phyloP scores from a whole-genome alignment of 257 asterid genomes.

The Capsicum baccatum region DNA sequence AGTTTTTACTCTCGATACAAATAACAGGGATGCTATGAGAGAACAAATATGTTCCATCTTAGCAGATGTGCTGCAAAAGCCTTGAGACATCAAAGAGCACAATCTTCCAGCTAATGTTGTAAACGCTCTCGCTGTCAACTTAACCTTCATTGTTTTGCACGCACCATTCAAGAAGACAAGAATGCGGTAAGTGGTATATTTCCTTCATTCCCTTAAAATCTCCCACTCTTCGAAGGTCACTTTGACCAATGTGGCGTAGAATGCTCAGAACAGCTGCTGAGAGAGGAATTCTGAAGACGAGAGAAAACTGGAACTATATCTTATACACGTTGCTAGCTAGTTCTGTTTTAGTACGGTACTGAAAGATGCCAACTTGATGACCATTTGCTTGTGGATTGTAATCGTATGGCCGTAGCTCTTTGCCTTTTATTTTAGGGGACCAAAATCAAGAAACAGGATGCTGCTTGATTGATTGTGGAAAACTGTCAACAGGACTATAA shows the following conservation, averaged over 20 bases:
- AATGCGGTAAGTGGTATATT: neutral
- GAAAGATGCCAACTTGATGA: neutral
- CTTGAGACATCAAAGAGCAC: constrained; percentile 30
- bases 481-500: too few species aligned
- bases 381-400: neutral
- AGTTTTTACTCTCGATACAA: constrained; percentile 48
- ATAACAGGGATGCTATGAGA: constrained; percentile 75
- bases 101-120: constrained; percentile 13
- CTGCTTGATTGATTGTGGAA: neutral
- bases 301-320: neutral
- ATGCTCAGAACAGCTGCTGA: constrained; percentile 12
- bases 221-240: neutral
- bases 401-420: neutral
- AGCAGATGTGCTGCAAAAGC: constrained; percentile 51
- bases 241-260: neutral
- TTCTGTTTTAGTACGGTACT: neutral
- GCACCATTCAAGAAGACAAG: constrained; percentile 14
- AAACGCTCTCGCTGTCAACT: neutral
- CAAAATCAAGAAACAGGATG: neutral
- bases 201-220: neutral
- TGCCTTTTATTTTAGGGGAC: neutral
- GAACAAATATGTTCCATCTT: constrained; percentile 62
- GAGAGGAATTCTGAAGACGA: neutral
- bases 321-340: neutral
- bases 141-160: neutral